These are phyloP conservation scores for Malassezia obtusa DNA, from an alignment of 1,284 basidiomycete species.

Conservation along the genomic window DNA sequence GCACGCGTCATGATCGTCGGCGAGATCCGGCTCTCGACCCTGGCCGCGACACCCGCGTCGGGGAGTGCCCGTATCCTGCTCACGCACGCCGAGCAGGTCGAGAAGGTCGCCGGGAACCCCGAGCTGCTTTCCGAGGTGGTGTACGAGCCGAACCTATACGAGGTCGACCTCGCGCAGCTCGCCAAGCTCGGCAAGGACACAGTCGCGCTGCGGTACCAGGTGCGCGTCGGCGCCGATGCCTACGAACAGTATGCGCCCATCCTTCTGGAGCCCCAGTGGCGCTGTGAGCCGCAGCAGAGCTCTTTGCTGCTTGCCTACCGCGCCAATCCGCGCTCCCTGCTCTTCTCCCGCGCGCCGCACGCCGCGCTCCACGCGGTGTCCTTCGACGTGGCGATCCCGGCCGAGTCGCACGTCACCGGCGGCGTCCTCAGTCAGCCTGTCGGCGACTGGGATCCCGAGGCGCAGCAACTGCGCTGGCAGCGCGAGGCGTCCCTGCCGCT, in stretches of 20 bases:
- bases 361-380: conserved; percentile 8
- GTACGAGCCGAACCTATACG: conserved; percentile 50
- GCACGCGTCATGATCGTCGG: conserved; percentile 52
- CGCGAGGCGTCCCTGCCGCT: background rate
- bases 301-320: conserved; percentile 52
- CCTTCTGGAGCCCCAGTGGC: conserved; percentile 52
- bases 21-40: conserved; percentile 49
- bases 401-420: conserved; percentile 5
- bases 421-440: conserved; percentile 9
- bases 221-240: conserved; percentile 31
- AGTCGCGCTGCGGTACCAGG: conserved; percentile 53
- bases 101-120: conserved; percentile 54
- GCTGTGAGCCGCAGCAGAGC: conserved; percentile 52
- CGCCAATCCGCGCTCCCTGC: conserved; percentile 29
- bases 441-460: conserved; percentile 12
- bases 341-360: background rate
- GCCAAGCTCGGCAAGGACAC: conserved; percentile 2
- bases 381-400: conserved; percentile 6
- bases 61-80: conserved; percentile 48
- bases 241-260: conserved; percentile 47
- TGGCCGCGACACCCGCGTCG: conserved; percentile 3
- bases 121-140: conserved; percentile 49
- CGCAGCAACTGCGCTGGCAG: background rate
- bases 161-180: conserved; percentile 50
- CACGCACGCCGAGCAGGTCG: conserved; percentile 51